Conservation (phyloP, 2,329 filamentous ascomycete genomes). For the Talaromyces sp. region DNA sequence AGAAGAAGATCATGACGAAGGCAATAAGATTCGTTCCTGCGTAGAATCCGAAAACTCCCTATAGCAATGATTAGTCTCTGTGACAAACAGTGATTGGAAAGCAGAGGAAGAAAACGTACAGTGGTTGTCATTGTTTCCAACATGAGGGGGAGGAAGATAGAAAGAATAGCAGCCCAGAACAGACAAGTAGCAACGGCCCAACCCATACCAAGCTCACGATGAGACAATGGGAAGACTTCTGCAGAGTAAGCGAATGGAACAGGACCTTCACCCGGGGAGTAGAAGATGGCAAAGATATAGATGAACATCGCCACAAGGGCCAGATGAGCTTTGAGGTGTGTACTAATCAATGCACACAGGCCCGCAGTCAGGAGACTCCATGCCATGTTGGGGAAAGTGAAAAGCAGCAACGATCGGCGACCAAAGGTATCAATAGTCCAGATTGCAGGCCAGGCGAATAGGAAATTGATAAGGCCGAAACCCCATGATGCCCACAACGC, state of each 20-base stretch:
- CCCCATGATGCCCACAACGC: constrained; percentile 63
- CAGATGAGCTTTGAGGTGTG: constrained; percentile 35
- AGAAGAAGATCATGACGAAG: constrained; percentile 62
- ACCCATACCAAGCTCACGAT: constrained; percentile 48
- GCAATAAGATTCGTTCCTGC: constrained; percentile 58
- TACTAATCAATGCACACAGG: constrained; percentile 46
- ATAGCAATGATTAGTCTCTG: neutral
- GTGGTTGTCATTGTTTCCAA: constrained; percentile 39
- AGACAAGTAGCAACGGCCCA: constrained; percentile 46
- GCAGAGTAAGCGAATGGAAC: constrained; percentile 53
- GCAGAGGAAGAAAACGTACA: neutral
- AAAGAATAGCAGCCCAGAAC: constrained; percentile 50
- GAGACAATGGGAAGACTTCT: constrained; percentile 55
- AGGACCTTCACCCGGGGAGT: constrained; percentile 62
- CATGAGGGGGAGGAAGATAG: constrained; percentile 50
- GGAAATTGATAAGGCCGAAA: constrained; percentile 63
- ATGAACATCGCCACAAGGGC: constrained; percentile 59
- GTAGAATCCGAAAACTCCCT: constrained; percentile 13
- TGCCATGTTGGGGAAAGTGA: constrained; percentile 66
- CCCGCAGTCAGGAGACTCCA: constrained; percentile 63
- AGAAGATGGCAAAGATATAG: constrained; percentile 63
- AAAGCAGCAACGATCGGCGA: constrained; percentile 59
- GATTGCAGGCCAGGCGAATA: constrained; percentile 62
- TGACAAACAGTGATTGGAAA: neutral
- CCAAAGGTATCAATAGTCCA: constrained; percentile 67